Conservation (phyloP, 306 rosid genomes). For the Castanea sativa region DNA sequence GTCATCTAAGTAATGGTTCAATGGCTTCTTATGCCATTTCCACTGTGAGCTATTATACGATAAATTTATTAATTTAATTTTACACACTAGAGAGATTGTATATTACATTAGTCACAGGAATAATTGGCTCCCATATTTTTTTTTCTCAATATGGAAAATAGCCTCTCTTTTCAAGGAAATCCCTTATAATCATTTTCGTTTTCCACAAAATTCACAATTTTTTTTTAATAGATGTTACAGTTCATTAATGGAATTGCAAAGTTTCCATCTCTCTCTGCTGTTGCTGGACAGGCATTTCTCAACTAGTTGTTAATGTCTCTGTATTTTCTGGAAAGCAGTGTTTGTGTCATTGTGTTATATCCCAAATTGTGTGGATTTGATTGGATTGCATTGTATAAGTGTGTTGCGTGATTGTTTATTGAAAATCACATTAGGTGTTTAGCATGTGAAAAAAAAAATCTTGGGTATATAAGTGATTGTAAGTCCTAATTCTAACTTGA, state of each 20-base stretch:
- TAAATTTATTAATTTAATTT: conserved; percentile 38
- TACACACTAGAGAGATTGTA: conserved; percentile 11
- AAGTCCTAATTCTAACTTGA: too few species aligned
- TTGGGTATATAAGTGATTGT: too few species aligned
- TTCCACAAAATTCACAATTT: background rate
- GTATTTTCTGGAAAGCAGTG: too few species aligned
- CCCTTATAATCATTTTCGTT: background rate
- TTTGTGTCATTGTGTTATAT: too few species aligned
- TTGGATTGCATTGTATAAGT: too few species aligned
- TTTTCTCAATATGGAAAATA: background rate
- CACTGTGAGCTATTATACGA: background rate
- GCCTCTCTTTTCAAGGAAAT: background rate
- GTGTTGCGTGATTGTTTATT: too few species aligned
- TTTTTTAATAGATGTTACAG: background rate
- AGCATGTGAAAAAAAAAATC: too few species aligned
- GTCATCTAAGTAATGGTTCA: conserved; percentile 55
- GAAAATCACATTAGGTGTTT: too few species aligned
- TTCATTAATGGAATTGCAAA: background rate
- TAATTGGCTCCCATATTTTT: conserved; percentile 3
- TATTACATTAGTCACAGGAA: conserved; percentile 18
- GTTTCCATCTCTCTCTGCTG: background rate
- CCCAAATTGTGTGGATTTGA: too few species aligned
- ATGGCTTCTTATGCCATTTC: conserved; percentile 21
- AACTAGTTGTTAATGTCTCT: too few species aligned
- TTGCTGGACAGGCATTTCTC: too few species aligned